phyloP scores from a whole-genome alignment of 352 stramenopile genomes.

The Phytophthora nicotianae region DNA sequence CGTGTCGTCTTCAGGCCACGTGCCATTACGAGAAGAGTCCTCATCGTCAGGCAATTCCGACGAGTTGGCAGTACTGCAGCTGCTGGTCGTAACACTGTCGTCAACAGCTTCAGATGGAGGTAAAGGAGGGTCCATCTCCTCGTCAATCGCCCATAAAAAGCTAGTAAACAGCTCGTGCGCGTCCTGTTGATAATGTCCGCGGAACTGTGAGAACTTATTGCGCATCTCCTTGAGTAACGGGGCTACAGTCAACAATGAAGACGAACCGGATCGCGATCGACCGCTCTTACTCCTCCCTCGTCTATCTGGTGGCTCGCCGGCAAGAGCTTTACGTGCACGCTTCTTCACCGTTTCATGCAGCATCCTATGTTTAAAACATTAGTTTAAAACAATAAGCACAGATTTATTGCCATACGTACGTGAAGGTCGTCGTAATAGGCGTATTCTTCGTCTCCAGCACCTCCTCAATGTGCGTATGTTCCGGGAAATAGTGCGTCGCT shows the following conservation, averaged over 20 bases:
- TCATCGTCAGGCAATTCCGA: conserved; percentile 37
- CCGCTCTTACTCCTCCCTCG: conserved; percentile 31
- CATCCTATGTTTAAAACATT: conserved; percentile 37
- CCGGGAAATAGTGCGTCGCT: conserved; percentile 78
- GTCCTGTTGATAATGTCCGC: conserved; percentile 96
- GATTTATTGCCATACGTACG: conserved; percentile 39
- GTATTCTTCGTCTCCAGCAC: conserved; percentile 65
- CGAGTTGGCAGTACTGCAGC: conserved; percentile 29
- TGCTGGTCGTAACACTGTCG: conserved; percentile 30
- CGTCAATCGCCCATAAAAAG: conserved; percentile 91
- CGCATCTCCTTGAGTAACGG: conserved; percentile 71
- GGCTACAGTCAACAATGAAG: conserved; percentile 60
- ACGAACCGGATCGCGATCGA: conserved; percentile 29
- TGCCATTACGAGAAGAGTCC: conserved; percentile 23
- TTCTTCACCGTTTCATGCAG: conserved; percentile 68
- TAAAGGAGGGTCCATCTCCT: conserved; percentile 61
- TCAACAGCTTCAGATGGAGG: conserved; percentile 5
- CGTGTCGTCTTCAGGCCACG: conserved; percentile 26
- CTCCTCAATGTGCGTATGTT: conserved; percentile 53
- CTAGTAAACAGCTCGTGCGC: conserved; percentile 95
- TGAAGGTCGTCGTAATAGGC: conserved; percentile 89
- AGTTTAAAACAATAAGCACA: neutral
- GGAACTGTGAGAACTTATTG: conserved; percentile 92
- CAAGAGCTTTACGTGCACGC: conserved; percentile 37
- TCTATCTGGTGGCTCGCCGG: conserved; percentile 21